Percentiles rank a stretch among this genome's conserved stretches.
Conservation (phyloP, 352 stramenopile species). For the Elongisporangium anandrum region DNA sequence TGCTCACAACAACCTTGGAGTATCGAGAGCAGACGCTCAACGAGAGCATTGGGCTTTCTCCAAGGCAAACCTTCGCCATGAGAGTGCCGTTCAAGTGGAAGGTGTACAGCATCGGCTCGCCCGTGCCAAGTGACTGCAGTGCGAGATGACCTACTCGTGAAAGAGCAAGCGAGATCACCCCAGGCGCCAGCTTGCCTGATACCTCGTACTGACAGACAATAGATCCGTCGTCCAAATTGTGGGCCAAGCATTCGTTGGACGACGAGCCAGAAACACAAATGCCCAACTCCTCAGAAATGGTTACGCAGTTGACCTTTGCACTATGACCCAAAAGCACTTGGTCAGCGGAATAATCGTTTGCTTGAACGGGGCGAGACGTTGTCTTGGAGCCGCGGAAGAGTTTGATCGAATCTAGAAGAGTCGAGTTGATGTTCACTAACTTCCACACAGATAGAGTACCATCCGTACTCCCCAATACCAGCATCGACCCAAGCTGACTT, state of each 20-base stretch:
- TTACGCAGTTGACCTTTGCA: slow-evolving; percentile 57
- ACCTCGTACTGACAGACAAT: slow-evolving; percentile 58
- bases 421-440: slow-evolving; percentile 56
- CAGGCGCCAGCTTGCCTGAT: slow-evolving; percentile 34
- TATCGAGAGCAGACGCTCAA: slow-evolving; percentile 57
- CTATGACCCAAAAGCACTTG: slow-evolving; percentile 72
- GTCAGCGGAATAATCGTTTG: slow-evolving; percentile 70
- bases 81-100: slow-evolving; percentile 74
- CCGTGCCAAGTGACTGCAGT: slow-evolving; percentile 65
- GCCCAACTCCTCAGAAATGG: slow-evolving; percentile 63
- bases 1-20: slow-evolving; percentile 69
- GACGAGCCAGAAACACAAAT: slow-evolving; percentile 68
- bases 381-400: slow-evolving; percentile 59
- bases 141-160: slow-evolving; percentile 66
- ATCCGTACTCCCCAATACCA: slow-evolving; percentile 57
- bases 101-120: slow-evolving; percentile 44
- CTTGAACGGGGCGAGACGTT: slow-evolving; percentile 52
- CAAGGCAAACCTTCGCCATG: slow-evolving; percentile 36
- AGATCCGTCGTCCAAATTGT: slow-evolving; percentile 59
- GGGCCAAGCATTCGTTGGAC: slow-evolving; percentile 62
- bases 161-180: slow-evolving; percentile 50
- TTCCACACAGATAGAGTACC: slow-evolving; percentile 82
- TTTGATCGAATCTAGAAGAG: slow-evolving; percentile 71
- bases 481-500: slow-evolving; percentile 36
- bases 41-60: slow-evolving; percentile 34